Evolutionary conservation across 768 basidiomycete species (phyloP).

Genomic region (Lentinus brumalis): DNA sequence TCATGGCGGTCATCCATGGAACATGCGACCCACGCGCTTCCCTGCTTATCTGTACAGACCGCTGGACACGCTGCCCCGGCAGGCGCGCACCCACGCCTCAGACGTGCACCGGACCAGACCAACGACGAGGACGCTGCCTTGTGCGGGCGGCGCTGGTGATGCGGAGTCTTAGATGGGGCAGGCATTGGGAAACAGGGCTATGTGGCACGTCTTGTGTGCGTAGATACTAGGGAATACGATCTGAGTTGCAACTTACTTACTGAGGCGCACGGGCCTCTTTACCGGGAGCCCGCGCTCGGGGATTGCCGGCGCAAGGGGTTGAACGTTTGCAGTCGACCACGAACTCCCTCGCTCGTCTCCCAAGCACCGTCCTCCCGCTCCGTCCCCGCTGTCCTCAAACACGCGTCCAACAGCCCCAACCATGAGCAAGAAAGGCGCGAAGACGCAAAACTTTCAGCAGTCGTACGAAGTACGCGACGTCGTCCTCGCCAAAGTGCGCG

Average conservation of each 20-base stretch:
- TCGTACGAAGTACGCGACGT: constrained; percentile 75
- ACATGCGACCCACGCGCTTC: too few species aligned
- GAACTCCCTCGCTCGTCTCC: constrained; percentile 14
- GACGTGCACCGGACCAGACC: neutral
- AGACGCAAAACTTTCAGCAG: constrained; percentile 35
- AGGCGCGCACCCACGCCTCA: too few species aligned
- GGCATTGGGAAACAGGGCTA: neutral
- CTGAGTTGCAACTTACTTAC: constrained; percentile 25
- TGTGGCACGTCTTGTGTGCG: neutral
- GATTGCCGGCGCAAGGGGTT: constrained; percentile 24
- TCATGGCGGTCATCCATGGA: too few species aligned
- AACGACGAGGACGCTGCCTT: neutral
- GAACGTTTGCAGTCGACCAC: constrained; percentile 24
- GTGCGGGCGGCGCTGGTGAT: neutral
- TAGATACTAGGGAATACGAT: constrained; percentile 1
- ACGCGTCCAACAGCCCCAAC: constrained; percentile 12
- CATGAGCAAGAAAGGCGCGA: constrained; percentile 58
- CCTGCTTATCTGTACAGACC: too few species aligned
- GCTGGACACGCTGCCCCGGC: too few species aligned
- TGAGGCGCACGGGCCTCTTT: constrained; percentile 25
- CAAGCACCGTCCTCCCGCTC: constrained; percentile 2
- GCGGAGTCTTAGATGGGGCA: neutral
- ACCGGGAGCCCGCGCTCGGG: constrained; percentile 21
- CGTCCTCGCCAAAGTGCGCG: constrained; percentile 91
- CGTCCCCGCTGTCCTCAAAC: constrained; percentile 1